A percentile compares a stretch with the other conserved stretches of the same genome.
These are phyloP conservation scores for Boletellus sp. DNA, from an alignment of 1,284 basidiomycete genomes.

Conservation along the genomic window DNA sequence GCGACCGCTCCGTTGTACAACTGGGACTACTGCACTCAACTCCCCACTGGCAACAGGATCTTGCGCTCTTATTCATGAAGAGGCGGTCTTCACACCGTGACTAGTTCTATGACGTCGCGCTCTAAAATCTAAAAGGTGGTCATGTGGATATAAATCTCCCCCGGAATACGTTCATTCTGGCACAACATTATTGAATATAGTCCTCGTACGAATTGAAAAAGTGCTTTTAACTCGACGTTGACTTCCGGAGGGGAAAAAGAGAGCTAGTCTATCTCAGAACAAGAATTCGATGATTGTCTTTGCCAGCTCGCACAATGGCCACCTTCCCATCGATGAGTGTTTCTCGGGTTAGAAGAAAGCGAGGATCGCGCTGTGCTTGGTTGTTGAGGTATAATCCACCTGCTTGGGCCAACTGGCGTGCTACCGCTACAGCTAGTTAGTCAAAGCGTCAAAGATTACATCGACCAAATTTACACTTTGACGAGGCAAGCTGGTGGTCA, in stretches of 20 bases:
- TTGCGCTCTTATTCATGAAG: slow-evolving; percentile 18
- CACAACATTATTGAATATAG: not conserved
- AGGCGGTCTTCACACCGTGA: not conserved
- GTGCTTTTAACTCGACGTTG: no score
- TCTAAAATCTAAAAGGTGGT: no score
- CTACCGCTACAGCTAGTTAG: slow-evolving; percentile 25
- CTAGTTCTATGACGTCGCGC: not conserved
- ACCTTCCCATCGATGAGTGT: slow-evolving; percentile 65
- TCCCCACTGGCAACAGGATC: slow-evolving; percentile 19
- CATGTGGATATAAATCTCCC: not conserved
- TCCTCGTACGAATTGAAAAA: not conserved
- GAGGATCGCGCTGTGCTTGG: slow-evolving; percentile 38
- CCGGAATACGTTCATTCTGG: not conserved
- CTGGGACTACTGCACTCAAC: not conserved
- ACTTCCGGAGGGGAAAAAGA: not conserved
- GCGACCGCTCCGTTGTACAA: not conserved
- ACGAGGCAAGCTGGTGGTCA: slow-evolving; percentile 25
- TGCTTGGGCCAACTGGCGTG: slow-evolving; percentile 30
- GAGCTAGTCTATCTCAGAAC: slow-evolving; percentile 27
- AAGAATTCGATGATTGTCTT: slow-evolving; percentile 69
- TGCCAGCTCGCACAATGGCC: slow-evolving; percentile 72
- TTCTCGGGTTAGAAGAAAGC: slow-evolving; percentile 40
- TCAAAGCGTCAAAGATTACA: not conserved
- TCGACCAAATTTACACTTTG: slow-evolving; percentile 26
- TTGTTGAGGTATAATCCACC: slow-evolving; percentile 57